Evolutionary conservation across 495 filamentous ascomycete genomes (phyloP).

Genomic region (Ramalina intermedia): DNA sequence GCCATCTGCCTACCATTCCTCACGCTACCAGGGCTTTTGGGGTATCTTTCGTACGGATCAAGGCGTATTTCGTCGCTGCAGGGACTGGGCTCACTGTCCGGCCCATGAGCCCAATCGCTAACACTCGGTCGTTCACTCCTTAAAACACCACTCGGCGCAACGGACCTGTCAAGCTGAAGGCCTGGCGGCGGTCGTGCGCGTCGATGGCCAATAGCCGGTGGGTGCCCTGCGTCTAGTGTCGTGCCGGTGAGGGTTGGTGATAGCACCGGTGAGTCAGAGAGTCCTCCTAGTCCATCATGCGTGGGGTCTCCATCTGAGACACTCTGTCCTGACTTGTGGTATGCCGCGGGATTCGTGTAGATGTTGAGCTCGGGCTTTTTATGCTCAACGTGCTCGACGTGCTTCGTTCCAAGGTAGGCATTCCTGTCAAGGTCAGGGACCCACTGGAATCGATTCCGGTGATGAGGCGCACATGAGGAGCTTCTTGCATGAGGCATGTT

Average conservation of each 20-base stretch:
- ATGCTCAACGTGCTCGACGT: slow-evolving; percentile 9
- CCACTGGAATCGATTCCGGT: slow-evolving; percentile 14
- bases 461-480: slow-evolving; percentile 8
- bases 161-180: slow-evolving; percentile 9
- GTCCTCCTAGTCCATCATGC: slow-evolving; percentile 16
- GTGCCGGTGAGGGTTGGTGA: slow-evolving; percentile 8
- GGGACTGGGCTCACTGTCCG: slow-evolving; percentile 15
- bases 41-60: slow-evolving; percentile 12
- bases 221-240: not conserved
- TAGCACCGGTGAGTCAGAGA: slow-evolving; percentile 4
- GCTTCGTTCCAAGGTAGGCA: not conserved
- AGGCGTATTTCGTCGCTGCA: slow-evolving; percentile 13
- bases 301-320: slow-evolving; percentile 3
- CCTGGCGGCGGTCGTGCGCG: slow-evolving; percentile 13
- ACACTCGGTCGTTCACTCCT: slow-evolving; percentile 16
- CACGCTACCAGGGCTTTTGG: slow-evolving; percentile 12
- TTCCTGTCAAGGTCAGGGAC: slow-evolving; percentile 16
- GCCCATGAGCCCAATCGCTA: slow-evolving; percentile 17
- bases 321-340: slow-evolving; percentile 8
- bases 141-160: slow-evolving; percentile 12
- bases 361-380: slow-evolving; percentile 8
- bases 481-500: not conserved
- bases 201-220: not conserved
- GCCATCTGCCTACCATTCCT: slow-evolving; percentile 10
- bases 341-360: slow-evolving; percentile 16